A percentile compares a stretch with the other conserved stretches of the same genome.
Conservation (phyloP, 2,329 filamentous ascomycete genomes). For the Rhynchosporium secalis region DNA sequence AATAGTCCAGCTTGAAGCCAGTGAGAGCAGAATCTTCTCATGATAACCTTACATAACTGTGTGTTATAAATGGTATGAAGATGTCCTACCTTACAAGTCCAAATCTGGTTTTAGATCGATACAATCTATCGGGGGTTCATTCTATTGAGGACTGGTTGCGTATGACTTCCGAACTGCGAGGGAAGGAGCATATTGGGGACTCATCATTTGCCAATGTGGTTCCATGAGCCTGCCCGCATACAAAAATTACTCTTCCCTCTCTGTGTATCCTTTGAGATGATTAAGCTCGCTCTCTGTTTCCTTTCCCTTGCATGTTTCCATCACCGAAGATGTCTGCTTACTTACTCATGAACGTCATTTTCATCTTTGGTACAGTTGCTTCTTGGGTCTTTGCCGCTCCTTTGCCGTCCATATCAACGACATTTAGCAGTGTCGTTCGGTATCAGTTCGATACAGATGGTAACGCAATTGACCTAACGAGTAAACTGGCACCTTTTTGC, state of each 20-base stretch:
- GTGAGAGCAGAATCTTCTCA: too few relatives aligned
- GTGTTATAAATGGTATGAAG: too few relatives aligned
- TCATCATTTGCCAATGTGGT: too few relatives aligned
- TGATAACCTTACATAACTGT: too few relatives aligned
- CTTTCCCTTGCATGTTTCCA: not conserved
- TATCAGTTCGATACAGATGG: conserved; percentile 34
- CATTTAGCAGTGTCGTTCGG: conserved; percentile 24
- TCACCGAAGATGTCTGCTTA: conserved; percentile 6
- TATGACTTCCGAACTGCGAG: too few relatives aligned
- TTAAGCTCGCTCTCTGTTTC: not conserved
- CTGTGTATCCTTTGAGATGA: not conserved
- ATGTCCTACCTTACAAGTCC: too few relatives aligned
- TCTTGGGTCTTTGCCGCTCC: conserved; percentile 12
- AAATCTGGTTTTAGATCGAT: too few relatives aligned
- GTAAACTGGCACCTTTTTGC: not conserved
- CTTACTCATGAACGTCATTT: conserved; percentile 1
- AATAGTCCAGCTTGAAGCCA: too few relatives aligned
- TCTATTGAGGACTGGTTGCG: too few relatives aligned
- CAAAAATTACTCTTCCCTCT: not conserved
- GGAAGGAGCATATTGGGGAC: too few relatives aligned
- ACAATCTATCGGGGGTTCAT: too few relatives aligned
- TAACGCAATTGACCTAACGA: conserved; percentile 30
- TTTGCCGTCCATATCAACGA: conserved; percentile 22
- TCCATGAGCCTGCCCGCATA: not conserved
- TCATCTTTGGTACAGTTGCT: conserved; percentile 12